Evolutionary conservation across 2,329 filamentous ascomycete species (phyloP).

Genomic region (Pleoardoris graminearum): DNA sequence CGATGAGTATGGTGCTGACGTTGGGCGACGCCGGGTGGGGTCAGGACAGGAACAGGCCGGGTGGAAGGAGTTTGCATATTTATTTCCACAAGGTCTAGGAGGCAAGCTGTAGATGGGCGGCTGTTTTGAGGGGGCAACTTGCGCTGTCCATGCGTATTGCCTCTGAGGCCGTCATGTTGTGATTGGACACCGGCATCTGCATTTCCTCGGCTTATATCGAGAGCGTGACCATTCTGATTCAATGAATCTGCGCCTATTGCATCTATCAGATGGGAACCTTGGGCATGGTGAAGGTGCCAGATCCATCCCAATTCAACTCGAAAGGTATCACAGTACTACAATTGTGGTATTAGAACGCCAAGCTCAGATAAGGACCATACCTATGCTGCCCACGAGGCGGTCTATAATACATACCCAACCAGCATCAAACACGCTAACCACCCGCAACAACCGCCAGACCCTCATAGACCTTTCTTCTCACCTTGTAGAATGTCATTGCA

Average conservation of each 20-base stretch:
- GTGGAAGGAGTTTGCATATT: conserved; percentile 33
- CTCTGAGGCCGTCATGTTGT: no score
- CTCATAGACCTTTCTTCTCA: conserved; percentile 90
- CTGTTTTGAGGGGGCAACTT: no score
- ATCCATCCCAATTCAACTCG: no score
- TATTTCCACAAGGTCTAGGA: conserved; percentile 32
- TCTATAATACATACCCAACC: neutral
- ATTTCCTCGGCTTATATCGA: no score
- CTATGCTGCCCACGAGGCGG: neutral
- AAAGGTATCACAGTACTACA: neutral
- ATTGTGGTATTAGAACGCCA: neutral
- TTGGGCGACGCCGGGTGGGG: conserved; percentile 39
- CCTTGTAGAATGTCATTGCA: conserved; percentile 74
- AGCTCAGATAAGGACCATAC: neutral
- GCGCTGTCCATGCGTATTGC: no score
- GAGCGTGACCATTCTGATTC: no score
- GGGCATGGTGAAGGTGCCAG: no score
- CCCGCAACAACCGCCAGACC: conserved; percentile 88
- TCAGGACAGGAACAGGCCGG: conserved; percentile 34
- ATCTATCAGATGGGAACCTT: no score
- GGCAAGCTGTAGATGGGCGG: neutral
- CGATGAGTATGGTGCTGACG: conserved; percentile 35
- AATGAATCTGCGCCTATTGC: no score
- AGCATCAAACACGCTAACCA: conserved; percentile 48
- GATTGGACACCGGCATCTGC: no score